Percentiles rank a stretch among this genome's conserved stretches.
Evolutionary conservation across 2,329 filamentous ascomycete species (phyloP).

Genomic region (Trichoderma cornu-damae): DNA sequence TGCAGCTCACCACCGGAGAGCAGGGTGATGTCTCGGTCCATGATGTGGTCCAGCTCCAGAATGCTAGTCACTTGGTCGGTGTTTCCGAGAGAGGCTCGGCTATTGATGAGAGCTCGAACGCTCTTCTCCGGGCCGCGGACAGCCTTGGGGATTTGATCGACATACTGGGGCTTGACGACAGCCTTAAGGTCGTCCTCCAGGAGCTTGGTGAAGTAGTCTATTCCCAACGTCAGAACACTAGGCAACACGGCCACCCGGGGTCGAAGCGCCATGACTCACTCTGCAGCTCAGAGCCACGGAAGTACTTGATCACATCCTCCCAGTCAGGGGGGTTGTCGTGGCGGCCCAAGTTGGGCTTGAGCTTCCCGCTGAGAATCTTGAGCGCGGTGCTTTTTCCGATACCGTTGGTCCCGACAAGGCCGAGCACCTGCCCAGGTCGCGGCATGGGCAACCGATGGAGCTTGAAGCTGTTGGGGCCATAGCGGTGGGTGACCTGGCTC

Average conservation of each 20-base stretch:
- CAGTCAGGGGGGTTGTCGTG: slow-evolving; percentile 97
- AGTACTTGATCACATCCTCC: slow-evolving; percentile 98
- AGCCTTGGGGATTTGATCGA: slow-evolving; percentile 93
- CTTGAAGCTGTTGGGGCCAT: slow-evolving; percentile 99
- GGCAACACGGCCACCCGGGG: not conserved
- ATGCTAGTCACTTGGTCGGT: slow-evolving; percentile 75
- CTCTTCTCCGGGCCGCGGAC: slow-evolving; percentile 76
- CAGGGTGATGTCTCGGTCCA: slow-evolving; percentile 82
- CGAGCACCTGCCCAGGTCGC: slow-evolving; percentile 88
- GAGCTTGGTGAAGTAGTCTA: slow-evolving; percentile 96
- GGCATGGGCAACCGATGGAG: slow-evolving; percentile 95
- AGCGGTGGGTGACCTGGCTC: slow-evolving; percentile 94
- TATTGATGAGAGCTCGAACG: slow-evolving; percentile 72
- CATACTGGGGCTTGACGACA: slow-evolving; percentile 98
- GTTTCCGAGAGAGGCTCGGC: slow-evolving; percentile 72
- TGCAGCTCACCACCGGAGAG: slow-evolving; percentile 97
- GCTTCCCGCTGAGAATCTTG: slow-evolving; percentile 96
- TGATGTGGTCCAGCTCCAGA: slow-evolving; percentile 82
- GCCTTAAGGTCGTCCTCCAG: slow-evolving; percentile 96
- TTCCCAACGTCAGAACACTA: slow-evolving; percentile 14
- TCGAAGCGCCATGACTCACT: slow-evolving; percentile 54
- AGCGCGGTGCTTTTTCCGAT: slow-evolving; percentile 99
- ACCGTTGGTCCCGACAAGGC: slow-evolving; percentile 98
- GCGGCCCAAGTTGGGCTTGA: slow-evolving; percentile 94
- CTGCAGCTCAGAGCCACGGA: slow-evolving; percentile 94